Base-by-base conservation (phyloP, 2,329 filamentous ascomycete genomes). In the Pestalotiopsis sp. region DNA sequence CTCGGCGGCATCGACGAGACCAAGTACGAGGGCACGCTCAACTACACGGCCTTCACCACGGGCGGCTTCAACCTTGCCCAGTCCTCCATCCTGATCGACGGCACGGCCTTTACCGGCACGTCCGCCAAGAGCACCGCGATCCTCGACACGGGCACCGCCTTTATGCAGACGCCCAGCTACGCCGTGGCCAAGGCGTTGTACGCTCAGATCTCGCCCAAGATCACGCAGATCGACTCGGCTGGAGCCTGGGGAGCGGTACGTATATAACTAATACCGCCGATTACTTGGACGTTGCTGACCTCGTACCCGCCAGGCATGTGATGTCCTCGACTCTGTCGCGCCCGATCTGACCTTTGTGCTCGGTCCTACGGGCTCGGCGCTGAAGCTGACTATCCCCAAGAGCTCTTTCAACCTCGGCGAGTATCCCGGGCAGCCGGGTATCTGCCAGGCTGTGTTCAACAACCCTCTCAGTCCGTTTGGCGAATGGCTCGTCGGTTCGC, bases 371-470 rank as follows among this genome's bases (percentile, higher is more conserved):
- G 64, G 68, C 7, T 62, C 65, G 23, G 39, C 70, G 2, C 61
- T 77, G 20, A 78, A 79, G 31, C 66, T 78, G 12, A 78, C 75
- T 4, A 70, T 81, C 41, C 75, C 76, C 2, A 75, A 72, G 67
- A 65, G 68, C 38, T 71, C 72, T 2, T 76, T 81, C 71, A 81
- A 79, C 68, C 72, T 79, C 2, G 80, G 79, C 14, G 76, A 77
- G 71, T 78, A 77, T 45, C 72, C 73, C 0, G 73, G 74, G 9
- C 52, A 63, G 64, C 69, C 72, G 3, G 76, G 76, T 0, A 74
- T 76, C 23, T 81, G 80, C 68, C 78, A 80, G 71, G 76, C 72
- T 7, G 71, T 81, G 2, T 78, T 80, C 57, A 71, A 73, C 17
- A 73, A 72, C 71, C 74, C 77, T 0, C 59, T 71, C 17, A 63